Evolutionary conservation across 106 monocot genomes (phyloP).

Genomic region (Chionographis japonica): DNA sequence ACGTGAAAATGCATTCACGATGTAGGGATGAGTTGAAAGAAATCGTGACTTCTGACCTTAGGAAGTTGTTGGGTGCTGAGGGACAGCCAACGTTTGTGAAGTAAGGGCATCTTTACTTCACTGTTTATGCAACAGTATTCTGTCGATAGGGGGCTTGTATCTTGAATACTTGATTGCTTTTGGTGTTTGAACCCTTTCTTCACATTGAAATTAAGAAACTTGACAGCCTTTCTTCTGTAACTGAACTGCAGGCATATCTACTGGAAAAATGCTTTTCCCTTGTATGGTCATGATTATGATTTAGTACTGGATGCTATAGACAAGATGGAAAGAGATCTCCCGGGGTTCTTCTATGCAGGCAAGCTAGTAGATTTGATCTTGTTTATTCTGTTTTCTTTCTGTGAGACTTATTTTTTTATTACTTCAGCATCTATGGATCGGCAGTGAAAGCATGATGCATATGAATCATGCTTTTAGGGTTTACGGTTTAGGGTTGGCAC

Average conservation of each 20-base stretch:
- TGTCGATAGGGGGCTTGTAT: too few relatives aligned
- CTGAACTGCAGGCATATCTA: conserved; percentile 69
- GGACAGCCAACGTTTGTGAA: conserved; percentile 78
- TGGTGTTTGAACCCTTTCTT: too few relatives aligned
- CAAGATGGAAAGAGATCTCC: conserved; percentile 81
- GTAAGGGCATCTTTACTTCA: conserved; percentile 26
- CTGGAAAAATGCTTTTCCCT: conserved; percentile 95
- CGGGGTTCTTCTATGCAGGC: conserved; percentile 98
- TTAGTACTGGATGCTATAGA: conserved; percentile 81
- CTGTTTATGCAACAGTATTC: too few relatives aligned
- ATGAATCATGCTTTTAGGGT: too few relatives aligned
- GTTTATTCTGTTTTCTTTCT: neutral
- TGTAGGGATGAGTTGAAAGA: conserved; percentile 77
- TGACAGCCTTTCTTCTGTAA: neutral
- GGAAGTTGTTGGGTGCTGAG: conserved; percentile 66
- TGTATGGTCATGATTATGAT: conserved; percentile 73
- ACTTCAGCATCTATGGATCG: neutral
- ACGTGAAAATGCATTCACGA: neutral
- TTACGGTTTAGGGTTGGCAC: too few relatives aligned
- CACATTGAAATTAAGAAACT: neutral
- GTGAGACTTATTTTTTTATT: neutral
- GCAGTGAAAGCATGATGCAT: too few relatives aligned
- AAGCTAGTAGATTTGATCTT: conserved; percentile 19
- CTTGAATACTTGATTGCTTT: too few relatives aligned
- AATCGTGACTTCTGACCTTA: conserved; percentile 75